Conservation (phyloP, 352 stramenopile species). For the Globisporangium yorkense region DNA sequence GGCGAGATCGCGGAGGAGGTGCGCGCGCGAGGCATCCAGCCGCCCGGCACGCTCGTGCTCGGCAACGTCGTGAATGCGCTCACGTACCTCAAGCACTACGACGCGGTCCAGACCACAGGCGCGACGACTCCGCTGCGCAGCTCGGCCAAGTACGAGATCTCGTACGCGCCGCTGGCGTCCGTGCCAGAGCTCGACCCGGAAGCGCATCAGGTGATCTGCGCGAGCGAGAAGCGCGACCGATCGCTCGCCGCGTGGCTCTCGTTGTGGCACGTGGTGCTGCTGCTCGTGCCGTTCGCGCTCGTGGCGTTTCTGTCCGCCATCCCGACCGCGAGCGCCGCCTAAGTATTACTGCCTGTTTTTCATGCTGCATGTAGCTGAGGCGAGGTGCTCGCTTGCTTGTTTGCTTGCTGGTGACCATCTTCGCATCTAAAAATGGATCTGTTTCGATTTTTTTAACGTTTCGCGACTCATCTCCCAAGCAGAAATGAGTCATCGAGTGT, state of each 20-base stretch:
- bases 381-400: no score
- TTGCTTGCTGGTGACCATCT: no score
- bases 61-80: slow-evolving; percentile 89
- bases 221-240: slow-evolving; percentile 9
- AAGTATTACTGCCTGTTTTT: neutral
- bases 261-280: slow-evolving; percentile 19
- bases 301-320: neutral
- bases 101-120: slow-evolving; percentile 29
- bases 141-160: slow-evolving; percentile 55
- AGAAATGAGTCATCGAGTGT: no score
- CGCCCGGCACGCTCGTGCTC: slow-evolving; percentile 92
- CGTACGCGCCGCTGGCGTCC: slow-evolving; percentile 43
- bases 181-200: slow-evolving; percentile 47
- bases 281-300: slow-evolving; percentile 18
- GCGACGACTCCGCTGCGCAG: slow-evolving; percentile 10
- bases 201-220: slow-evolving; percentile 50
- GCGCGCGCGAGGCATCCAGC: slow-evolving; percentile 74
- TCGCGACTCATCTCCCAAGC: no score
- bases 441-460: no score
- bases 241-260: slow-evolving; percentile 2
- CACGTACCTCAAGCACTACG: slow-evolving; percentile 62
- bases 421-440: no score
- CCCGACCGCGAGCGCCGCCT: slow-evolving; percentile 11
- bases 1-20: slow-evolving; percentile 87
- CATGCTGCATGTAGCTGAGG: neutral